Base-by-base conservation (phyloP, 257 asterid genomes). In the Lycium barbarum region DNA sequence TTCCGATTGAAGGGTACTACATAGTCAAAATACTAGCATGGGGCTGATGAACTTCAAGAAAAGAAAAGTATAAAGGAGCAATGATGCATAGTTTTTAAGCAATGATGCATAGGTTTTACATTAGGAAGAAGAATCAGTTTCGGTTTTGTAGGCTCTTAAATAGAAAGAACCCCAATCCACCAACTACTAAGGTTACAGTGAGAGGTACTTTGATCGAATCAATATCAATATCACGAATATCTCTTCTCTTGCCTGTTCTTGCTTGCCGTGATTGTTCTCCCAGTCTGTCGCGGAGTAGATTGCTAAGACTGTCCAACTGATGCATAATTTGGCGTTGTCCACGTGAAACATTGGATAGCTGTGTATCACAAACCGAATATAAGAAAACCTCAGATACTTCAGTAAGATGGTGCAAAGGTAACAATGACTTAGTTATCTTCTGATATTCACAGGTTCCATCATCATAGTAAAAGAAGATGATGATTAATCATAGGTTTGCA, bases 281-380 rank as follows among this genome's bases (percentile, higher is more conserved):
- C 79, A 83, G 18, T 74, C 80, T 85, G 53, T 88, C 89, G 0
- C 88, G 94, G 12, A 97, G 83, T 85, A 93, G 88, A 67, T 74
- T 93, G 88, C 84, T 90, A 36, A 97, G 93, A 59, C 88, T 93
- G 61, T 93, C 99, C 70, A 95, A 89, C 88, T 94, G 98, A 71
- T 92, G 95, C 89, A 95, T 89, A 55, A 93, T 88, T 90, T 97
- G 99, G 79, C 95, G 95, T 54, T 97, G 99, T 11, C 97, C 92
- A 11, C 98, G 91, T 22, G 90, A 87, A 76, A 97, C 85, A 74
- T 83, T 91, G 49, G 95, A 87, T 80, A 97, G 83, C 99, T 97
- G 92, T 57, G 35, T 33, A 14, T 59, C 66, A 59, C 9, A 51
- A 49, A 38, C n/a, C 47, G 5, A 49, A 59, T 7, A 20, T n/a